Evolutionary conservation across 164 flowering plant species (phyloP).

Genomic region (Chloranthus sessilifolius): DNA sequence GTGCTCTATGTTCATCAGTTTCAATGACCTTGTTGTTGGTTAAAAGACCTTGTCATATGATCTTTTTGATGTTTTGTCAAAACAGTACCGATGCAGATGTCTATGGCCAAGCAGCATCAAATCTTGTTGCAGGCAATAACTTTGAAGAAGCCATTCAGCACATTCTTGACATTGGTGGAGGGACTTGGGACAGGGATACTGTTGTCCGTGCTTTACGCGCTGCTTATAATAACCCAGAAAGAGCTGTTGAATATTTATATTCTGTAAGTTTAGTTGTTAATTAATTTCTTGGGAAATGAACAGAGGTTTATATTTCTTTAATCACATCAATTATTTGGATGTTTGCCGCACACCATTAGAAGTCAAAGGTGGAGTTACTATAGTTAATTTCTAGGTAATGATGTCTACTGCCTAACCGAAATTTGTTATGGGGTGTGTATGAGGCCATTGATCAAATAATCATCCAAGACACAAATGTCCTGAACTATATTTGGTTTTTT

Average conservation of each 20-base stretch:
- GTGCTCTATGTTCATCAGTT: too few species aligned
- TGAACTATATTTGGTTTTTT: too few species aligned
- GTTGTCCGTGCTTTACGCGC: conserved; percentile 94
- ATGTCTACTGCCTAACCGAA: too few species aligned
- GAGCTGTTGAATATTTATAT: conserved; percentile 93
- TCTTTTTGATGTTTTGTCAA: conserved; percentile 10
- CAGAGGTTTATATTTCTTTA: neutral
- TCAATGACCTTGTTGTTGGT: too few species aligned
- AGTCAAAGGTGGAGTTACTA: neutral
- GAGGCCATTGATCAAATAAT: too few species aligned
- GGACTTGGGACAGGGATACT: conserved; percentile 90
- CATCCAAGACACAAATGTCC: too few species aligned
- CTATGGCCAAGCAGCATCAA: conserved; percentile 88
- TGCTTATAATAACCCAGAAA: conserved; percentile 93
- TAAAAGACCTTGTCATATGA: neutral
- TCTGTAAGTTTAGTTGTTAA: conserved; percentile 41
- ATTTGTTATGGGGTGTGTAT: too few species aligned
- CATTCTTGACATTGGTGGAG: conserved; percentile 95
- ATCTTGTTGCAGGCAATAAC: conserved; percentile 77
- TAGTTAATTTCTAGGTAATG: too few species aligned
- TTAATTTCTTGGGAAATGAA: conserved; percentile 1
- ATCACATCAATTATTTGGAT: neutral
- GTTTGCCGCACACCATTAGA: neutral
- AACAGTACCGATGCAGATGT: conserved; percentile 49
- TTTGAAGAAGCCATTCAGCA: conserved; percentile 67